Conservation (phyloP, 768 basidiomycete genomes). For the Boletus reticulatus region DNA sequence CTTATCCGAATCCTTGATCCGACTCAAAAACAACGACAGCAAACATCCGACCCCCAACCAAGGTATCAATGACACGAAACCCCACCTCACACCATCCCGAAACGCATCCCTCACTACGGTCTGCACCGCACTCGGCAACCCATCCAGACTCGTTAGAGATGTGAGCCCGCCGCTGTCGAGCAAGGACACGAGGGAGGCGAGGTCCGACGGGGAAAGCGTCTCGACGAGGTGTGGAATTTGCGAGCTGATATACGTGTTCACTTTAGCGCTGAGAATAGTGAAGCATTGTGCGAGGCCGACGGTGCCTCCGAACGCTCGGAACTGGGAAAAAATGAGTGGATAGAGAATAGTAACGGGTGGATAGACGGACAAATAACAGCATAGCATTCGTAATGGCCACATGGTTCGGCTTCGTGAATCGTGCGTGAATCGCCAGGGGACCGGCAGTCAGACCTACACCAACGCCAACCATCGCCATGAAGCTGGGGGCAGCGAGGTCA, state of each 20-base stretch:
- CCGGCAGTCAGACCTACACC: conserved; percentile 42
- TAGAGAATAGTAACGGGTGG: neutral
- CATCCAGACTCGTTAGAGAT: conserved; percentile 37
- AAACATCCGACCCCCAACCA: conserved; percentile 41
- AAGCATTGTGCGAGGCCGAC: conserved; percentile 53
- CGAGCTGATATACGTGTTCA: conserved; percentile 31
- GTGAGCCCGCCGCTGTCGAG: conserved; percentile 26
- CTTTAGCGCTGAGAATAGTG: conserved; percentile 46
- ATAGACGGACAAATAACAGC: conserved; percentile 41
- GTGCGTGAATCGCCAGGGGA: conserved; percentile 42
- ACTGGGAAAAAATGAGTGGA: conserved; percentile 26
- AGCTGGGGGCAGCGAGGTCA: conserved; percentile 23
- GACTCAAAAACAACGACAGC: conserved; percentile 37
- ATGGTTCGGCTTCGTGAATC: conserved; percentile 42
- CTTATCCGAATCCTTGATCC: conserved; percentile 31
- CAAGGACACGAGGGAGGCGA: conserved; percentile 23
- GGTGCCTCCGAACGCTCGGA: conserved; percentile 50
- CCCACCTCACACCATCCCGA: conserved; percentile 39
- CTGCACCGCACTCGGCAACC: conserved; percentile 37
- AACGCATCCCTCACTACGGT: conserved; percentile 40
- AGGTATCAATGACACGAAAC: conserved; percentile 48
- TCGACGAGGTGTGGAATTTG: conserved; percentile 24
- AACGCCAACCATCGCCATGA: conserved; percentile 44
- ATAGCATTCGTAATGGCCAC: conserved; percentile 44
- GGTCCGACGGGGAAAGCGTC: conserved; percentile 29